A percentile compares a stretch with the other conserved stretches of the same genome.
Evolutionary conservation across 305 asterid genomes (phyloP).

Genomic region (Coffea humblotiana): DNA sequence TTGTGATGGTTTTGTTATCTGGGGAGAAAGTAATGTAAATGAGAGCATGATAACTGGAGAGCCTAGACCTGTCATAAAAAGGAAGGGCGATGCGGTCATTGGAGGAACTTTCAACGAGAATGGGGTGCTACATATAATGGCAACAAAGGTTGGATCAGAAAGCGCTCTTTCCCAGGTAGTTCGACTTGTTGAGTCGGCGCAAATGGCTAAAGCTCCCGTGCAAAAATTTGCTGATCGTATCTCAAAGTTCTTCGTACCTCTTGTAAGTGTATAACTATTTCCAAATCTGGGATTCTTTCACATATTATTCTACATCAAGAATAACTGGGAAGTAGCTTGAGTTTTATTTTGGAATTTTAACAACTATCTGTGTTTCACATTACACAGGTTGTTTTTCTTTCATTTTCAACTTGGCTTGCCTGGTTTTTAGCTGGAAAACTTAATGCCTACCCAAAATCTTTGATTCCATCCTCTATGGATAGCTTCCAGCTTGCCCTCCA

Average conservation of each 20-base stretch:
- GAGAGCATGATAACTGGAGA: conserved; percentile 93
- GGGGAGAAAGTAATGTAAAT: conserved; percentile 82
- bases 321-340: background rate
- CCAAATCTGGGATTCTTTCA: background rate
- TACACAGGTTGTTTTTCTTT: conserved; percentile 62
- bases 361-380: background rate
- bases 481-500: conserved; percentile 84
- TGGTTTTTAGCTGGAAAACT: conserved; percentile 78
- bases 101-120: conserved; percentile 80
- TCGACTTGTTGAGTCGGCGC: conserved; percentile 74
- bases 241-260: conserved; percentile 75
- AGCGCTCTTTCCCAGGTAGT: conserved; percentile 80
- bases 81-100: conserved; percentile 63
- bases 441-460: conserved; percentile 58
- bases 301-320: background rate
- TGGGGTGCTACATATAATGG: conserved; percentile 64
- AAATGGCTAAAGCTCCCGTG: conserved; percentile 86
- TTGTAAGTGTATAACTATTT: conserved; percentile 35
- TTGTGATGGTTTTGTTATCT: conserved; percentile 66
- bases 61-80: conserved; percentile 68
- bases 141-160: conserved; percentile 75
- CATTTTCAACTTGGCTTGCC: conserved; percentile 69
- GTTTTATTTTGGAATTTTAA: background rate
- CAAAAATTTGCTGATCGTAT: conserved; percentile 78
- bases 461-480: conserved; percentile 78